Evolutionary conservation across 2,329 filamentous ascomycete species (phyloP), one percentile per base, ranked within the genome.

Genomic region (Grosmannia penicillata): DNA sequence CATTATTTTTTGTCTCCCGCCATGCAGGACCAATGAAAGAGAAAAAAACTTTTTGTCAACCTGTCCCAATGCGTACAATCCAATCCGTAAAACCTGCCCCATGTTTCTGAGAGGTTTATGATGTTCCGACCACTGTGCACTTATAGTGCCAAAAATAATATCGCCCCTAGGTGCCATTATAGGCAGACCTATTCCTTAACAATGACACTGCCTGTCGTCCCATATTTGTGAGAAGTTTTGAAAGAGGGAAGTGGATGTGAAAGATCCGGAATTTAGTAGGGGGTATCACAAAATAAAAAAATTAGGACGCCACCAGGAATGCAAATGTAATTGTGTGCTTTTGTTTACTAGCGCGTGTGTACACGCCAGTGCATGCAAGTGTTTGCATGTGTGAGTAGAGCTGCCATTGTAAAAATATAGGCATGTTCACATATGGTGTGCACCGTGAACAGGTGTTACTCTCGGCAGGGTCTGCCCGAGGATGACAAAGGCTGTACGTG

Each of bases 261-360:
- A 15, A 10, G 15, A 31, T 7, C 27, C 17, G 19, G 13, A 22
- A 3, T 19, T 34, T 17, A 14, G 5, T 15, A 24, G 37, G 14
- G 32, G 38, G 38, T 39, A 39, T 39, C 38, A 39, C 22, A 18
- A 22, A 37, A 34, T 31, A 17, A 23, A 36, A 8, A 19, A 37
- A 41, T 28, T 15, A 19, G 22, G 15, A 23, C 6, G 18, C 31
- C 31, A 19, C 14, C 17, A 19, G 21, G 19, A 11, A 22, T 35
- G 22, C 13, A 22, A 22, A 29, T 13, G 19, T 18, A 10, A 6
- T 15, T 38, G 29, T 27, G 39, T 18, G 29, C n/a, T 8, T 36
- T 7, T 32, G 31, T 13, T 18, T 10, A 23, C 33, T 30, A 10
- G 21, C 30, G 35, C 9, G 26, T 29, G 17, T 17, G 7, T 28